Conservation (phyloP, 208 protist genomes). For the Trypanosoma avium region DNA sequence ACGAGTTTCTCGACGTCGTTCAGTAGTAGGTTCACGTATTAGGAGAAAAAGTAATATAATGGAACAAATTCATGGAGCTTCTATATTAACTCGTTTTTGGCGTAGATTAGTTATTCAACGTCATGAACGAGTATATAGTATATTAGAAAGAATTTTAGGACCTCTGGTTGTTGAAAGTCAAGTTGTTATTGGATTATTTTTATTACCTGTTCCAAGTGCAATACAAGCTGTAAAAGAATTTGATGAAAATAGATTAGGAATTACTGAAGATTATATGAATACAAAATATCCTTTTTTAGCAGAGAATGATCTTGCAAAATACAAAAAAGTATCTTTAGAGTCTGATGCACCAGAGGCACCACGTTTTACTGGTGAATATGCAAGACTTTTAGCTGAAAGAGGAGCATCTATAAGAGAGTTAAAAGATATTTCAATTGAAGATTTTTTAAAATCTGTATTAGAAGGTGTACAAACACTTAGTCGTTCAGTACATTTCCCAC, state of each 20-base stretch:
- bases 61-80: conserved; percentile 34
- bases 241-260: conserved; percentile 12
- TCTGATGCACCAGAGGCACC: neutral
- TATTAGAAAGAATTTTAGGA: conserved; percentile 45
- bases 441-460: conserved; percentile 11
- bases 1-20: neutral
- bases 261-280: neutral
- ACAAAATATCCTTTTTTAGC: neutral
- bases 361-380: conserved; percentile 7
- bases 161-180: conserved; percentile 72
- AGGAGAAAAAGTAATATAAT: neutral
- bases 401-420: neutral
- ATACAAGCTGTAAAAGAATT: conserved; percentile 27
- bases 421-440: conserved; percentile 17
- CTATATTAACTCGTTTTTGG: conserved; percentile 64
- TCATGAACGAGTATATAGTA: conserved; percentile 39
- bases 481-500: conserved; percentile 20
- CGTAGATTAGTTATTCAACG: conserved; percentile 48
- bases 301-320: neutral
- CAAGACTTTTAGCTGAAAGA: neutral
- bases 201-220: conserved; percentile 48
- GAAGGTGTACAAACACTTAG: conserved; percentile 1
- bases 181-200: conserved; percentile 64
- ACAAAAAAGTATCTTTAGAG: neutral
- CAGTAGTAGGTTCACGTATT: neutral